phyloP scores from a whole-genome alignment of 139 green algal species.

The Chlamydomonas applanata region DNA sequence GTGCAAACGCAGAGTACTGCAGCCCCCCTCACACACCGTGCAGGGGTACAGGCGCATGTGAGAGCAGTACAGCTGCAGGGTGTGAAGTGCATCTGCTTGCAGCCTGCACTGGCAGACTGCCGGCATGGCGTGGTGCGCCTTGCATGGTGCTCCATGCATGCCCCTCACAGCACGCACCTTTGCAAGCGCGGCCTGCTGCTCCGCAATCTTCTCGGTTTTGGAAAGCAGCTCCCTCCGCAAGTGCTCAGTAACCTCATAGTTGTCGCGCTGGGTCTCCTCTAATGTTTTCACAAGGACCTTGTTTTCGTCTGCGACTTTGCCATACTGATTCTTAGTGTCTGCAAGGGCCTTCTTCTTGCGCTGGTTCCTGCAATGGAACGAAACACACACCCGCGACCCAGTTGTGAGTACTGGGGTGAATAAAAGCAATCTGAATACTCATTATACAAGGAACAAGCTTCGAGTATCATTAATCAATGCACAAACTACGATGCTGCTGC shows the following conservation, averaged over 20 bases:
- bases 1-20: too few relatives aligned
- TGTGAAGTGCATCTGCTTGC: too few relatives aligned
- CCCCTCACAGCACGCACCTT: constrained; percentile 26
- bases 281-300: constrained; percentile 54
- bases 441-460: not conserved
- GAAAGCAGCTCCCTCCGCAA: constrained; percentile 61
- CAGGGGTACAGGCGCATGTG: too few relatives aligned
- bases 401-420: not conserved
- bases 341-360: constrained; percentile 72
- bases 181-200: constrained; percentile 45
- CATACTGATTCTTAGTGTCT: constrained; percentile 53
- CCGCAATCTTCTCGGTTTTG: constrained; percentile 62
- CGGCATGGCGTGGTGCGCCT: too few relatives aligned
- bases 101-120: too few relatives aligned
- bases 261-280: constrained; percentile 60
- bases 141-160: not conserved
- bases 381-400: not conserved
- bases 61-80: too few relatives aligned
- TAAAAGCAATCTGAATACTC: not conserved
- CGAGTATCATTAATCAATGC: not conserved
- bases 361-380: constrained; percentile 52
- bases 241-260: constrained; percentile 71
- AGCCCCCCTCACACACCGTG: too few relatives aligned
- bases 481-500: not conserved
- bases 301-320: constrained; percentile 59